Conservation (phyloP, 306 rosid species). For the Pterocarpus macrocarpus region DNA sequence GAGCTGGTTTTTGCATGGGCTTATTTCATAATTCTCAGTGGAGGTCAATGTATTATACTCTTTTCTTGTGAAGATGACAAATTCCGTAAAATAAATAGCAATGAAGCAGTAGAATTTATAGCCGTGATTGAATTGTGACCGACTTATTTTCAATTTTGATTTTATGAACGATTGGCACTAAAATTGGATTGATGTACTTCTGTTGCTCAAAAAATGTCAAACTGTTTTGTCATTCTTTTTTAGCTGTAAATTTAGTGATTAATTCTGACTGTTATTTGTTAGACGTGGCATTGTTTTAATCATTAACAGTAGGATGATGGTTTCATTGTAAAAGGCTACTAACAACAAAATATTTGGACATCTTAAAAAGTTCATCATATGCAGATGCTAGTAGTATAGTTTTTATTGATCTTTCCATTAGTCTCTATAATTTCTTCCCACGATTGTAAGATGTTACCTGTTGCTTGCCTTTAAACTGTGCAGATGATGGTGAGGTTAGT, state of each 20-base stretch:
- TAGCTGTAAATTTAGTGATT: neutral
- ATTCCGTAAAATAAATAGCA: neutral
- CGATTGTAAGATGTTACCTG: neutral
- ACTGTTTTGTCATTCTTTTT: neutral
- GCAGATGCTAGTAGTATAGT: neutral
- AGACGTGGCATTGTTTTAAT: neutral
- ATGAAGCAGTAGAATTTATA: neutral
- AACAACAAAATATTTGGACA: neutral
- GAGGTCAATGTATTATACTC: neutral
- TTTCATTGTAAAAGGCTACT: neutral
- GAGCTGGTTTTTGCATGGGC: neutral
- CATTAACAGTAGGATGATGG: neutral
- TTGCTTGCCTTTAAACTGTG: constrained; percentile 38
- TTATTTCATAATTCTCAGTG: neutral
- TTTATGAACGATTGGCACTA: neutral
- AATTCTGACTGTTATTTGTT: neutral
- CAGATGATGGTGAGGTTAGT: constrained; percentile 78
- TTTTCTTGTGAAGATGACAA: neutral
- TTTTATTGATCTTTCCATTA: neutral
- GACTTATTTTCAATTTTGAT: neutral
- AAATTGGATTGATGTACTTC: neutral
- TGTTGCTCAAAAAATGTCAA: neutral
- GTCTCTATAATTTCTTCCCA: too few relatives aligned
- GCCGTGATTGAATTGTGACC: neutral
- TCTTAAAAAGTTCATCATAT: neutral